Evolutionary conservation across 495 filamentous ascomycete genomes (phyloP).

Genomic region (Staphylotrichum longicolle): DNA sequence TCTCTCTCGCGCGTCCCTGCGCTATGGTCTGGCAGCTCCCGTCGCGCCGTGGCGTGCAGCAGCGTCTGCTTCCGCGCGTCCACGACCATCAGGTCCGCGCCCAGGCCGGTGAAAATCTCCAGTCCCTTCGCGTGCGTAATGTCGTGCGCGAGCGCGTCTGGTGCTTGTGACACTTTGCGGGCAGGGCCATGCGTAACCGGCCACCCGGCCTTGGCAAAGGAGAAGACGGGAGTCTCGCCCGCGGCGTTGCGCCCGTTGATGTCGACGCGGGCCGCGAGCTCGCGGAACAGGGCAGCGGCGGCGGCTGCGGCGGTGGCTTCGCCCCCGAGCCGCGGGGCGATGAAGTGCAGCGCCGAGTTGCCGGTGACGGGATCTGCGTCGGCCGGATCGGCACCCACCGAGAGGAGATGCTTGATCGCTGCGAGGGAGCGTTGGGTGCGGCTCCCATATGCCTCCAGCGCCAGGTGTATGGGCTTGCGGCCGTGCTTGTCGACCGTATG

Average conservation of each 20-base stretch:
- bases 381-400: conserved; percentile 3
- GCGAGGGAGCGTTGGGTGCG: neutral
- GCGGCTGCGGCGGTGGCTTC: neutral
- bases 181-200: neutral
- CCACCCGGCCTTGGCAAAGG: conserved; percentile 5
- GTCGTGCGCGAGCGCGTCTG: conserved; percentile 1
- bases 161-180: neutral
- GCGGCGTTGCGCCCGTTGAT: conserved; percentile 16
- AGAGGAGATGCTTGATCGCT: conserved; percentile 11
- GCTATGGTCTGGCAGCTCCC: neutral
- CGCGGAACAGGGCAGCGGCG: conserved; percentile 1
- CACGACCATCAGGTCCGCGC: neutral
- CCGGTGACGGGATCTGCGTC: conserved; percentile 8
- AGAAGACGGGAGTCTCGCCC: conserved; percentile 4
- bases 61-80: neutral
- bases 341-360: conserved; percentile 13
- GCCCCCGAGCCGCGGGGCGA: conserved; percentile 11
- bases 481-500: neutral
- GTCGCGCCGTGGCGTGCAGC: conserved; percentile 4
- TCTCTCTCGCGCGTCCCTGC: neutral
- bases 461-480: conserved; percentile 5
- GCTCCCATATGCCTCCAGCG: conserved; percentile 2
- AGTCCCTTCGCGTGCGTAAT: neutral
- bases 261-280: conserved; percentile 1
- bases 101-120: neutral